Evolutionary conservation across 371 early-diverging fungal species (phyloP), one percentile per base, ranked within the genome.

Genomic region (Apophysomyces ossiformis): DNA sequence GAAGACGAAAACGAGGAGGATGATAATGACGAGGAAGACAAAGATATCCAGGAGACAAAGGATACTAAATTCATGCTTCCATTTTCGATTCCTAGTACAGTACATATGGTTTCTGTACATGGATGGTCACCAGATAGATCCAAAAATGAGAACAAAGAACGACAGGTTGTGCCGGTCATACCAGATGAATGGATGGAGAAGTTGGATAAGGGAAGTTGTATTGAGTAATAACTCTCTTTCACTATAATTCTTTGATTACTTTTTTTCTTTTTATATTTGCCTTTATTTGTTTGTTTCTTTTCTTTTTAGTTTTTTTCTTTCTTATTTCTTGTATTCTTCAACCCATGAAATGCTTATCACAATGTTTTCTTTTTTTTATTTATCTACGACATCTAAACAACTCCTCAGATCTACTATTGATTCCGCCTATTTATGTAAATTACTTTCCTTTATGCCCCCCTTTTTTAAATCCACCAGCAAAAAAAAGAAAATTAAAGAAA

Each of bases 141-240:
- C 37, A 50, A 50, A 21, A 45, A 68, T 43, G 38, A 50, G 37
- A 26, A 70, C 45, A 77, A 77, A 50, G 66, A 69, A 54, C 67
- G 76, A 26, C 57, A 65, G 47, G 69, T 75, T 5, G 67, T 74
- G 50, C 85, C 85, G 47, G 65, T 76, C 37, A 78, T 85, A 44
- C 79, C 83, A 44, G 82, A 85, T 61, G 71, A 76, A 32, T 85
- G 81, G 82, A 76, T 85, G 78, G 78, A 81, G 43, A 79, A 72
- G 44, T 69, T 85, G 16, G 85, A 85, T 63, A 77, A 73, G 60
- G 65, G 45, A 15, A 39, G 61, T 21, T 61, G 61, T 50, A 50
- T 50, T 5, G 54, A 50, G 9, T 50, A 50, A 50, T 11, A 21
- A 5, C 54, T 11, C 21, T 50, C 21, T 50, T 26, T 50, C 54